A percentile compares a stretch with the other conserved stretches of the same genome.
These are phyloP conservation scores for Globisporangium yorkense DNA, from an alignment of 352 stramenopile genomes.

Conservation along the genomic window DNA sequence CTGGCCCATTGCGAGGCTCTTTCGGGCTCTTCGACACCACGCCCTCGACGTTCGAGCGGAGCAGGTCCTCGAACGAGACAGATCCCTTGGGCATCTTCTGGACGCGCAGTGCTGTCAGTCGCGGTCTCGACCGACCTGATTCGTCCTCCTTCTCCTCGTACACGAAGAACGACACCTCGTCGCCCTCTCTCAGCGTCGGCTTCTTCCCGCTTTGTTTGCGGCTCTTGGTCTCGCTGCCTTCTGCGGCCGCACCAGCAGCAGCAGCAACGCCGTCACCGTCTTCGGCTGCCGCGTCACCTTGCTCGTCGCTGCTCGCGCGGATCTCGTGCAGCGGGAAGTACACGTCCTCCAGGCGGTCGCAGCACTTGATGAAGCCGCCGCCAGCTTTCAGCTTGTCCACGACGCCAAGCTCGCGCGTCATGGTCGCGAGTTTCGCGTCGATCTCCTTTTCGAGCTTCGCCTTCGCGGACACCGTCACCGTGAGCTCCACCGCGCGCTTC, in stretches of 20 bases:
- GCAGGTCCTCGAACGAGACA: slow-evolving; percentile 59
- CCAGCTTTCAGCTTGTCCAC: slow-evolving; percentile 54
- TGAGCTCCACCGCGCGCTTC: slow-evolving; percentile 64
- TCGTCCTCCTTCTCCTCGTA: slow-evolving; percentile 61
- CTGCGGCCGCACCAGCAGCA: neutral
- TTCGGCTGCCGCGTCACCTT: neutral
- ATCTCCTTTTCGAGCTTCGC: slow-evolving; percentile 69
- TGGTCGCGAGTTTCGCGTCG: slow-evolving; percentile 45
- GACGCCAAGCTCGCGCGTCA: slow-evolving; percentile 53
- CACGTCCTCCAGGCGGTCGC: slow-evolving; percentile 54
- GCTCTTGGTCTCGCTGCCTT: slow-evolving; percentile 7
- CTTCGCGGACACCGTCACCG: slow-evolving; percentile 43
- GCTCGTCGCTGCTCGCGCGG: slow-evolving; percentile 19
- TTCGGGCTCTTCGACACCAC: slow-evolving; percentile 58
- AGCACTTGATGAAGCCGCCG: slow-evolving; percentile 70
- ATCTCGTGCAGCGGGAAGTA: slow-evolving; percentile 73
- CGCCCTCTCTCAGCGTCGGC: slow-evolving; percentile 37
- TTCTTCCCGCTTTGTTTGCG: slow-evolving; percentile 5
- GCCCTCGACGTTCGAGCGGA: slow-evolving; percentile 51
- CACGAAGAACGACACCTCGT: slow-evolving; percentile 78
- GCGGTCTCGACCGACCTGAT: slow-evolving; percentile 21
- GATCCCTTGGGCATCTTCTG: slow-evolving; percentile 49
- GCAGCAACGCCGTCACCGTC: slow-evolving; percentile 12
- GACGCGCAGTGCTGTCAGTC: slow-evolving; percentile 61
- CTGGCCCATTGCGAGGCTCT: slow-evolving; percentile 51